Evolutionary conservation across 2,329 filamentous ascomycete species (phyloP), one percentile per base, ranked within the genome.

Genomic region (Paraconiothyrium brasiliense): DNA sequence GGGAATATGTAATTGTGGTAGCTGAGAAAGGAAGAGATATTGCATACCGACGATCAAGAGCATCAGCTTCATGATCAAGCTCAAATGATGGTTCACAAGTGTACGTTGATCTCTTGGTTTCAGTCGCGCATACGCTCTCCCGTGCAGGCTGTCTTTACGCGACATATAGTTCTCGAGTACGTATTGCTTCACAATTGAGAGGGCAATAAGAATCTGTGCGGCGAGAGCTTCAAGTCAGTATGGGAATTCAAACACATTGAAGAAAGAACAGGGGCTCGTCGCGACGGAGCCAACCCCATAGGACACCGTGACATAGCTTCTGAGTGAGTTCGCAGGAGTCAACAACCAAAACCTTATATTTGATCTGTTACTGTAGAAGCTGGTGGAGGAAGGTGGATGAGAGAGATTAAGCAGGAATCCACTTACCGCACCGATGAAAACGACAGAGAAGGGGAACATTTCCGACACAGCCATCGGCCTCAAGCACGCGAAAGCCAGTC

Each of bases 51-150:
- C 22, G 13, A 58, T 3, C 13, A 58, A 39, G 24, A 58, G 22
- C 8, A 44, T 14, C 11, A 35, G 13, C 27, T 58, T 58, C 11
- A 52, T 41, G 14, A 20, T 24, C 9, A 58, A 49, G 5, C 47
- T 51, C n/a, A 58, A 24, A 37, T 58, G 47, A 34, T 58, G 56
- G n/a, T 58, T 58, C 10, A 58, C 56, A 22, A 58, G 16, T 27
- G 56, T 58, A 22, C 56, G 34, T 35, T 58, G 56, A 41, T 58
- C 48, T 8, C 56, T 24, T 14, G 47, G 56, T 3, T 14, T 51
- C 4, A 58, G 32, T 37, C 48, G 47, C 10, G 24, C 27, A 27
- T 47, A 58, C 14, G 56, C 50, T 22, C 39, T n/a, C n/a, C 39
- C 30, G n/a, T 58, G 50, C 11, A 58, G 34, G 20, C 37, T 39